phyloP scores from a whole-genome alignment of 1,284 basidiomycete species.

The Cryptococcus jaspeensis region DNA sequence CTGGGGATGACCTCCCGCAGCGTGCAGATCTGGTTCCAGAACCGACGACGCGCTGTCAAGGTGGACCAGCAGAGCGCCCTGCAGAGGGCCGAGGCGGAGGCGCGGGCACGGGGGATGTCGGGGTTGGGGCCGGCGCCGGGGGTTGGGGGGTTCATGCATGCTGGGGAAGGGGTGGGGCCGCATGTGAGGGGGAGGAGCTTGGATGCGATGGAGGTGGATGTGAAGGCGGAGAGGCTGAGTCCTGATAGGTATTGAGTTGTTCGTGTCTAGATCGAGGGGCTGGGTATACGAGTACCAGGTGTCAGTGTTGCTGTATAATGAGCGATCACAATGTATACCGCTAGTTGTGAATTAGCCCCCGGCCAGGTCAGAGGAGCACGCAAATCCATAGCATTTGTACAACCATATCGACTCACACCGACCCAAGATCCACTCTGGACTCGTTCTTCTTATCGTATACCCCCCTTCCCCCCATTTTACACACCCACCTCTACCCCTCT shows the following conservation, averaged over 20 bases:
- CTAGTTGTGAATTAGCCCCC: no score
- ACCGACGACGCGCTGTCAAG: conserved; percentile 30
- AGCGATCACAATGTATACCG: no score
- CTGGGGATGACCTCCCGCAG: conserved; percentile 37
- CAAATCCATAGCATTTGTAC: no score
- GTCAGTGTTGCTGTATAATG: no score
- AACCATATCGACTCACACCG: no score
- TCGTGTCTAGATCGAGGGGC: no score
- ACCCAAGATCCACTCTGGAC: no score
- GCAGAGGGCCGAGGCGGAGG: conserved; percentile 21
- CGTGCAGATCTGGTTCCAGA: conserved; percentile 43
- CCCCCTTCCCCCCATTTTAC: background rate
- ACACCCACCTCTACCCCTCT: conserved; percentile 9
- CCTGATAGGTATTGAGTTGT: no score
- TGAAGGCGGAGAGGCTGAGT: conserved; percentile 1
- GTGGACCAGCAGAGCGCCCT: conserved; percentile 29
- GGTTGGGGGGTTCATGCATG: background rate
- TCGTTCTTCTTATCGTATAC: no score
- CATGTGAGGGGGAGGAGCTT: background rate
- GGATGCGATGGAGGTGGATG: background rate
- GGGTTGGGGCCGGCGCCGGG: background rate
- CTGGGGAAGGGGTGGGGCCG: background rate
- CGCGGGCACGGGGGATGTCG: background rate
- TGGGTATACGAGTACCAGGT: no score
- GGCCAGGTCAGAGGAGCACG: no score